Percentiles rank a stretch among this genome's conserved stretches.
These are phyloP conservation scores for Hypocrella siamensis DNA, from an alignment of 2,329 filamentous ascomycete species.

Conservation along the genomic window DNA sequence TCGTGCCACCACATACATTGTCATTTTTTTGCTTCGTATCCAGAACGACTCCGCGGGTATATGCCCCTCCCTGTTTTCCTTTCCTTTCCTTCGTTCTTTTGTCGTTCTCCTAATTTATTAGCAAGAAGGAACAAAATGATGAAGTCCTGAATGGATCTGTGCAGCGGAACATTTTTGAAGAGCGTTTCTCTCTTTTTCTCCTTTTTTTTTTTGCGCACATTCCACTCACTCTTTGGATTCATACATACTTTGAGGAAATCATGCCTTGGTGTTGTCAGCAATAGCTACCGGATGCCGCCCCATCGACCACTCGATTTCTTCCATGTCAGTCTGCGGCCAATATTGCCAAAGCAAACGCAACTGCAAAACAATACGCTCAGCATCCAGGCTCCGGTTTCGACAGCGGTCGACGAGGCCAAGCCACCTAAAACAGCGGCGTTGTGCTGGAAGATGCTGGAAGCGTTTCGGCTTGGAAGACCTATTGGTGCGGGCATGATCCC, in stretches of 20 bases:
- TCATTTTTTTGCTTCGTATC: no score
- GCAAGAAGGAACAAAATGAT: no score
- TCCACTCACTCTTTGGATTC: no score
- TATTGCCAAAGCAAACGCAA: slow-evolving; percentile 90
- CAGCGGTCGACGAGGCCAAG: slow-evolving; percentile 42
- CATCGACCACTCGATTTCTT: slow-evolving; percentile 24
- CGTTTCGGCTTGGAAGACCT: slow-evolving; percentile 12
- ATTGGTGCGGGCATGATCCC: slow-evolving; percentile 60
- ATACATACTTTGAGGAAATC: background rate
- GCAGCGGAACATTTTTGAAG: no score
- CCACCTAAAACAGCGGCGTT: slow-evolving; percentile 24
- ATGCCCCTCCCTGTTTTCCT: no score
- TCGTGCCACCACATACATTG: no score
- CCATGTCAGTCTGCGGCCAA: slow-evolving; percentile 65
- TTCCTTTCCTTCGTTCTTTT: no score
- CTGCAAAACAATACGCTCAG: slow-evolving; percentile 89
- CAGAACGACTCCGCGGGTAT: no score
- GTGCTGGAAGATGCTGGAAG: background rate
- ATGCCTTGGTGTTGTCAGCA: background rate
- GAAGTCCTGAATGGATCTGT: no score
- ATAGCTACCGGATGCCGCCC: slow-evolving; percentile 22
- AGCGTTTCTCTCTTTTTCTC: no score
- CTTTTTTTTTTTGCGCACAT: no score
- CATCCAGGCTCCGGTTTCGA: slow-evolving; percentile 75
- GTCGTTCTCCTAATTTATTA: no score